These are phyloP conservation scores for Pittosporum tobira DNA, from an alignment of 129 eudicot species.

Conservation along the genomic window DNA sequence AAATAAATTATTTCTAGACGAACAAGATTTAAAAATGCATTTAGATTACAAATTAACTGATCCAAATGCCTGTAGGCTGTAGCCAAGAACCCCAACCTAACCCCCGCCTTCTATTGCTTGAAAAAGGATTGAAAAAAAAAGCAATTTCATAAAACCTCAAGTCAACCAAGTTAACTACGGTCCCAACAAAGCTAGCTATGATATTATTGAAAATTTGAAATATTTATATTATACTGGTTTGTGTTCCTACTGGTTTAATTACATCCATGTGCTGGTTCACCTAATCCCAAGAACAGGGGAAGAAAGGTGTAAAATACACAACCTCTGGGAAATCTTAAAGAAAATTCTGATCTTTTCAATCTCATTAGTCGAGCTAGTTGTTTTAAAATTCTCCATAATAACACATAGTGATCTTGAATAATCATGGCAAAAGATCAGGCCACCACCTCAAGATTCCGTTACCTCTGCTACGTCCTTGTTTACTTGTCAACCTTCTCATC, in stretches of 20 bases:
- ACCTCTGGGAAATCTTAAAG: background rate
- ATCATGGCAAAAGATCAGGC: slow-evolving; percentile 31
- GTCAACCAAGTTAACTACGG: slow-evolving; percentile 31
- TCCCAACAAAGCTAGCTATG: background rate
- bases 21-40: no score
- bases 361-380: background rate
- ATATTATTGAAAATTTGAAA: background rate
- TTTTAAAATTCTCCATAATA: background rate
- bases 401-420: slow-evolving; percentile 8
- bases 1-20: no score
- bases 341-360: background rate
- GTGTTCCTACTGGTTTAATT: slow-evolving; percentile 7
- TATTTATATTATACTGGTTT: slow-evolving; percentile 13
- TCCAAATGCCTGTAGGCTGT: background rate
- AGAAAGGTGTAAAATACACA: slow-evolving; percentile 1
- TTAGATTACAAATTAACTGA: no score
- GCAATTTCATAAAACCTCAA: slow-evolving; percentile 17
- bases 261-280: slow-evolving; percentile 36
- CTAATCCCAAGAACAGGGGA: slow-evolving; percentile 1
- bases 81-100: background rate
- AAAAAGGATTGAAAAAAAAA: slow-evolving; percentile 1
- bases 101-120: background rate
- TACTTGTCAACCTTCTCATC: slow-evolving; percentile 40
- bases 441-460: slow-evolving; percentile 26
- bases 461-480: slow-evolving; percentile 30